These are phyloP conservation scores for Dillenia turbinata DNA, from an alignment of 164 flowering plant species.

Conservation along the genomic window DNA sequence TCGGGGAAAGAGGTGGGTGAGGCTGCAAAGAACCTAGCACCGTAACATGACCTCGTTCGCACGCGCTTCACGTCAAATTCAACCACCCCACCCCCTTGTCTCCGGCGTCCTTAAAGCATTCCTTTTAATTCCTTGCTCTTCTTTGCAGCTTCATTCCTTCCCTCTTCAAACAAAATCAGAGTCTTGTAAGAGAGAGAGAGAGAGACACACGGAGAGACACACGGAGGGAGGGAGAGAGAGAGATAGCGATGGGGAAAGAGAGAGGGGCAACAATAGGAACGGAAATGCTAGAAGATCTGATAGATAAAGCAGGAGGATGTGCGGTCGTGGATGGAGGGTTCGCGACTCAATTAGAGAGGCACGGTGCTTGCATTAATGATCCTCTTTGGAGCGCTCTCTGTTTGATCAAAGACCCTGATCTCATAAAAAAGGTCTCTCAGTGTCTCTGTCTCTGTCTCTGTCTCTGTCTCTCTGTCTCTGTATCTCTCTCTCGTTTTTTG, in stretches of 20 bases:
- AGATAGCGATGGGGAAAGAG: slow-evolving; percentile 10
- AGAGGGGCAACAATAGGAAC: slow-evolving; percentile 5
- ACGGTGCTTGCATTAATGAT: slow-evolving; percentile 76
- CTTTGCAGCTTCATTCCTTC: too few species aligned
- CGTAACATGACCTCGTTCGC: too few species aligned
- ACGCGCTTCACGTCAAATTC: too few species aligned
- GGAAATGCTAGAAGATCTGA: slow-evolving; percentile 50
- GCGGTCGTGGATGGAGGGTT: slow-evolving; percentile 91
- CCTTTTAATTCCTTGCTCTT: too few species aligned
- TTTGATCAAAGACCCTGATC: slow-evolving; percentile 62
- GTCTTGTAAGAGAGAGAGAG: too few species aligned
- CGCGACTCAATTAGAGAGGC: slow-evolving; percentile 79
- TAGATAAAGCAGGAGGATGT: slow-evolving; percentile 74
- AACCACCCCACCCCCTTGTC: too few species aligned
- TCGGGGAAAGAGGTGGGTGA: too few species aligned
- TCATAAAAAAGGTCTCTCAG: slow-evolving; percentile 47
- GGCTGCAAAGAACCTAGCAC: too few species aligned
- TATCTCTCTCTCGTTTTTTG: not conserved
- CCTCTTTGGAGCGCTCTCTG: slow-evolving; percentile 91
- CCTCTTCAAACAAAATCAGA: too few species aligned
- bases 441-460: slow-evolving; percentile 7
- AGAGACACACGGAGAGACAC: not conserved
- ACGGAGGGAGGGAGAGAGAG: slow-evolving; percentile 10
- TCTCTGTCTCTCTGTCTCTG: not conserved
- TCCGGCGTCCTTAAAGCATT: too few species aligned